phyloP scores from a whole-genome alignment of 2,329 filamentous ascomycete species.

The Huntiella moniliformis region DNA sequence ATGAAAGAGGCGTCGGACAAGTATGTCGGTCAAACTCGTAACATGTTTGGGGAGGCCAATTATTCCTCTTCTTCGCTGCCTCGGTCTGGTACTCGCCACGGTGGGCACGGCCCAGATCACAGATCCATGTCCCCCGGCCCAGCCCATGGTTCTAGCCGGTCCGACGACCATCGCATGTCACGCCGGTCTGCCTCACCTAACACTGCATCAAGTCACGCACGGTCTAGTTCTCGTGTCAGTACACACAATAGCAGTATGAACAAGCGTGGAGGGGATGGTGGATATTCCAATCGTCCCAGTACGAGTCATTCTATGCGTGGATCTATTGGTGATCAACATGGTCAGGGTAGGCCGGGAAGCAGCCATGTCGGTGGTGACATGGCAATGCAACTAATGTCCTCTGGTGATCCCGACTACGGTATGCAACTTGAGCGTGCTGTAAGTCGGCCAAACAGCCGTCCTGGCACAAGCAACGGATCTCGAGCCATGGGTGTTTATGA shows the following conservation, averaged over 20 bases:
- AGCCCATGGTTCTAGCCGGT: constrained; percentile 17
- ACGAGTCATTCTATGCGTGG: constrained; percentile 26
- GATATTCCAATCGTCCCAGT: constrained; percentile 29
- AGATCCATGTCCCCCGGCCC: constrained; percentile 50
- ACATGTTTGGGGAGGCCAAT: constrained; percentile 41
- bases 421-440: constrained; percentile 31
- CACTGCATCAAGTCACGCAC: constrained; percentile 2
- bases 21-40: constrained; percentile 66
- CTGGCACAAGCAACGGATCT: constrained; percentile 26
- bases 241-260: constrained; percentile 22
- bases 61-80: constrained; percentile 11
- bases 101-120: constrained; percentile 39
- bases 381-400: constrained; percentile 47
- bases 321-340: constrained; percentile 25
- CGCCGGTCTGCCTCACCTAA: constrained; percentile 9
- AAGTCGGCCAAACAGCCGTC: constrained; percentile 23
- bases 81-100: constrained; percentile 32
- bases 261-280: constrained; percentile 29
- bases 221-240: constrained; percentile 9
- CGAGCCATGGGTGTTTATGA: constrained; percentile 39
- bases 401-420: constrained; percentile 38
- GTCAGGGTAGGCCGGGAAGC: constrained; percentile 26
- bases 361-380: constrained; percentile 36
- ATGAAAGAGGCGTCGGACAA: constrained; percentile 93
- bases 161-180: constrained; percentile 5